A percentile compares a stretch with the other conserved stretches of the same genome.
phyloP scores from a whole-genome alignment of 2,329 filamentous ascomycete species.

The Epichloe aotearoae region DNA sequence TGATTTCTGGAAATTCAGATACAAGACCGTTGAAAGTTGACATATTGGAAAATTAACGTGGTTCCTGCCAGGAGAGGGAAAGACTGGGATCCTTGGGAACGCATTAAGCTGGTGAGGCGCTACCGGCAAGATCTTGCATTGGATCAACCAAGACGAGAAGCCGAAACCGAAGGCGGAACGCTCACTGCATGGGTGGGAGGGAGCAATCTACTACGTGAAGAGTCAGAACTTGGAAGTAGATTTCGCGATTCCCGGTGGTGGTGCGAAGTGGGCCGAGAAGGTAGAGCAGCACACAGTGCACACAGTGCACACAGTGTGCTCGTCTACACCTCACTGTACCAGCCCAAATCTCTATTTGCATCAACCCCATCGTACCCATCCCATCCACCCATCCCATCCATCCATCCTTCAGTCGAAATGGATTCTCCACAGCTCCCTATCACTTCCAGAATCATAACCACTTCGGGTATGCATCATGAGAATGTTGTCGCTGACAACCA shows the following conservation, averaged over 20 bases:
- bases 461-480: conserved; percentile 36
- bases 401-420: conserved; percentile 27
- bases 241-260: neutral
- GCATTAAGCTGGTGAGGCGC: neutral
- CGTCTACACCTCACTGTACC: too few relatives aligned
- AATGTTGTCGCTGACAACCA: conserved; percentile 39
- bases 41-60: conserved; percentile 31
- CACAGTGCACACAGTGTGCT: too few relatives aligned
- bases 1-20: conserved; percentile 66
- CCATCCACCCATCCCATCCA: too few relatives aligned
- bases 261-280: neutral
- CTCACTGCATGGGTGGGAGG: too few relatives aligned
- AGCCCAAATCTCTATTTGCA: too few relatives aligned
- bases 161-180: too few relatives aligned
- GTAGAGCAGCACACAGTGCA: too few relatives aligned
- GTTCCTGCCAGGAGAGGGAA: neutral
- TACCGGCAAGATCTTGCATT: neutral
- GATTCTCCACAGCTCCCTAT: conserved; percentile 37
- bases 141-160: neutral
- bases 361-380: too few relatives aligned
- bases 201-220: too few relatives aligned
- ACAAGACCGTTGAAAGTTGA: conserved; percentile 65
- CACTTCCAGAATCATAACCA: conserved; percentile 28
- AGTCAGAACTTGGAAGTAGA: too few relatives aligned
- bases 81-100: neutral